Evolutionary conservation across 257 asterid species (phyloP).

Genomic region (Salvia hispanica): DNA sequence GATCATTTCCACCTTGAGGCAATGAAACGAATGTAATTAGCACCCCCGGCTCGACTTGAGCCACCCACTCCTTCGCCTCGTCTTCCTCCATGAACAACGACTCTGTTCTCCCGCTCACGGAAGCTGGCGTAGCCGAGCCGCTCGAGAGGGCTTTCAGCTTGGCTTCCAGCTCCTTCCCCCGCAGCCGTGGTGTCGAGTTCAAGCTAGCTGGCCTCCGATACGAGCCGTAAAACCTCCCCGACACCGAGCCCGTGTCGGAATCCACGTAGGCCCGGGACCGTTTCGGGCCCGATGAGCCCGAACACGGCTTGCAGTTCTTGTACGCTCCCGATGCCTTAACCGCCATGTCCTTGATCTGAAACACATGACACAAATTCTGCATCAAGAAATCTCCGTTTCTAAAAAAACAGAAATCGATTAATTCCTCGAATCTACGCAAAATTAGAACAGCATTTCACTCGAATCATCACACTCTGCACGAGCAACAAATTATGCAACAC

Average conservation of each 20-base stretch:
- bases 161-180: slow-evolving; percentile 69
- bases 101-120: slow-evolving; percentile 82
- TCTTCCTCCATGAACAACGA: slow-evolving; percentile 81
- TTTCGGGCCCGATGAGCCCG: slow-evolving; percentile 57
- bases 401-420: neutral
- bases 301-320: slow-evolving; percentile 88
- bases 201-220: slow-evolving; percentile 68
- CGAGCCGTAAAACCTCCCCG: slow-evolving; percentile 65
- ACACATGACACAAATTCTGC: slow-evolving; percentile 5
- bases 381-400: neutral
- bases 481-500: neutral
- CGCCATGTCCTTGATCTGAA: slow-evolving; percentile 91
- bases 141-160: slow-evolving; percentile 73
- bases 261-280: slow-evolving; percentile 45
- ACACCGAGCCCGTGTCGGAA: slow-evolving; percentile 65
- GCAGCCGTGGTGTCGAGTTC: slow-evolving; percentile 52
- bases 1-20: slow-evolving; percentile 89
- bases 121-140: slow-evolving; percentile 87
- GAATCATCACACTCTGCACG: neutral
- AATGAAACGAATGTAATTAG: slow-evolving; percentile 80
- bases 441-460: neutral
- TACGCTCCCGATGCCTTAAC: slow-evolving; percentile 96
- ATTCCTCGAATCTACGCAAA: neutral
- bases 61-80: slow-evolving; percentile 92
- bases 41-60: slow-evolving; percentile 99